Base-by-base conservation (phyloP, 495 filamentous ascomycete genomes). In the Podospora appendiculata region DNA sequence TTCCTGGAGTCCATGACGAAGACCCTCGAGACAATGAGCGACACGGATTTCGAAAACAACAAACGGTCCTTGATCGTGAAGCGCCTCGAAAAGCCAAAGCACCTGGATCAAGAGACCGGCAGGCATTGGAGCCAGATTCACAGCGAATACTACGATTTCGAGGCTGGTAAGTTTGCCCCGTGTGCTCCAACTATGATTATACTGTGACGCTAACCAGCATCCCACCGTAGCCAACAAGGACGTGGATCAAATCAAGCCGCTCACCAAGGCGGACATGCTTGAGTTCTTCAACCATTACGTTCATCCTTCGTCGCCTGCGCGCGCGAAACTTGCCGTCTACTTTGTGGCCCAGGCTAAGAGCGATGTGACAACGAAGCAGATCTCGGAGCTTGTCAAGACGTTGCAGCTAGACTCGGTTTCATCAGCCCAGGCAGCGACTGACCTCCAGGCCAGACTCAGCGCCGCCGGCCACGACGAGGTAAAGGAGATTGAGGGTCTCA, bases 1-100 rank as follows among this genome's bases (percentile, higher is more conserved):
- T 97, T 96, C 75, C 72, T 99, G 32, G 69, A 71, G 10, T 68
- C 69, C 13, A 90, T 88, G 53, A 80, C 74, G 32, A 70, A 75
- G 36, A 79, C 67, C 8, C 70, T 99, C 19, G 74, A 83, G 50
- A 74, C 82, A 18, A 96, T 97, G 90, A 75, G 77, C 16, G 82
- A 89, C 18, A 77, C 84, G 4, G 90, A 95, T 14, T 97, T 99
- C 58, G 89, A 95, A 63, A 83, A 79, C 33, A 88, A 96, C 70
- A 95, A 95, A 71, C 80, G 87, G 42, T 94, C 89, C 61, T 73
- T 96, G 41, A 86, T 96, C 61, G 90, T 86, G 56, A 91, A 89
- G 74, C 74, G 88, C 13, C 73, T 94, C 25, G 94, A 99, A 72
- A 94, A 91, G 68, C 70, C 94, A 59, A 97, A 96, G 78, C 95